A percentile compares a stretch with the other conserved stretches of the same genome.
Conservation (phyloP, 2,329 filamentous ascomycete genomes). For the Aspergillus sp. region DNA sequence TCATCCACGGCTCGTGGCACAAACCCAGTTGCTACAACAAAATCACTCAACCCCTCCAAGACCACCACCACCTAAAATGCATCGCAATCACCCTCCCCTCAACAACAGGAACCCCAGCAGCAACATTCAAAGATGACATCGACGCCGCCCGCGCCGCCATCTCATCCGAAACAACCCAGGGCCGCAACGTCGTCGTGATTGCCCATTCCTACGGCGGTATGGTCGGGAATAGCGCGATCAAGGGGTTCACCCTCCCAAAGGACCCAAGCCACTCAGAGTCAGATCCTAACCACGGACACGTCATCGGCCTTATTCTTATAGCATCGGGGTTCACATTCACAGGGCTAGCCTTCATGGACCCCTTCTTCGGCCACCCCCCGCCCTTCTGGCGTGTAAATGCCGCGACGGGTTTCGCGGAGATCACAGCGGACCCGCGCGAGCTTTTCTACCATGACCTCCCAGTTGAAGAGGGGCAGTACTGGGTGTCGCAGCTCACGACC, state of each 20-base stretch:
- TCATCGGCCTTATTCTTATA: conserved; percentile 48
- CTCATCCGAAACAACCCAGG: conserved; percentile 33
- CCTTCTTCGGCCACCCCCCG: conserved; percentile 43
- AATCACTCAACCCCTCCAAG: conserved; percentile 34
- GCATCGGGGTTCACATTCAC: conserved; percentile 45
- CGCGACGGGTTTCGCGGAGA: conserved; percentile 43
- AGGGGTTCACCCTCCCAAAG: conserved; percentile 36
- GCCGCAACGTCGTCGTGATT: conserved; percentile 48
- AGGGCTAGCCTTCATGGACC: conserved; percentile 44
- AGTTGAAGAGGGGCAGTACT: conserved; percentile 43
- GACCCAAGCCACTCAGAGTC: neutral
- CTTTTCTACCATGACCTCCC: conserved; percentile 55
- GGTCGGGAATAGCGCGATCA: conserved; percentile 48
- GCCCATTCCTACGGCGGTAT: conserved; percentile 53
- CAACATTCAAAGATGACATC: conserved; percentile 46
- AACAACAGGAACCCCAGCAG: conserved; percentile 31
- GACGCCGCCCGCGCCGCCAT: conserved; percentile 41
- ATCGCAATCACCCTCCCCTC: conserved; percentile 42
- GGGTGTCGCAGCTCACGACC: conserved; percentile 41
- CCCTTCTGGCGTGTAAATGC: conserved; percentile 43
- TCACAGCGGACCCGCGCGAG: conserved; percentile 36
- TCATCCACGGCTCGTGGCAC: conserved; percentile 54
- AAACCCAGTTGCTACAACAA: conserved; percentile 38
- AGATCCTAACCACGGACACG: conserved; percentile 30
- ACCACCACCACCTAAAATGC: conserved; percentile 32